Percentiles rank a stretch among this genome's conserved stretches.
Conservation (phyloP, 225 moss, liverwort and hornwort species). For the Sphagnum tenellum region DNA sequence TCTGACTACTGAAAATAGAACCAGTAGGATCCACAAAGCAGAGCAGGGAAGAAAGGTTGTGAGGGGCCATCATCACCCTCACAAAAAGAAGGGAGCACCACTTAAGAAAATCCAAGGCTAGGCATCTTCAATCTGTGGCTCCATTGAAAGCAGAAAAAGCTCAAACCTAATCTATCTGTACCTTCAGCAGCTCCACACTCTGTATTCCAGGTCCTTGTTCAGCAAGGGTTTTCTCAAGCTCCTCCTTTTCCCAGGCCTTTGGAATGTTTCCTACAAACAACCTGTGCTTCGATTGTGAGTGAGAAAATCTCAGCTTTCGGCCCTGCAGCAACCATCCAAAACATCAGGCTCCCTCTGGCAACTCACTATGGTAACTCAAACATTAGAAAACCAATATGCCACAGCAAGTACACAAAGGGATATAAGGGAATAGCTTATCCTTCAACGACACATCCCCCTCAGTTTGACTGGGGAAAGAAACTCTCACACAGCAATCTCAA, state of each 20-base stretch:
- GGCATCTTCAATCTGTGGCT: neutral
- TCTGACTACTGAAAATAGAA: too few relatives aligned
- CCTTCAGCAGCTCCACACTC: conserved; percentile 96
- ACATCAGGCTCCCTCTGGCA: neutral
- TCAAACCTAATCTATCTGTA: conserved; percentile 5
- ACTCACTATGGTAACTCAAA: neutral
- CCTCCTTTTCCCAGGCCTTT: conserved; percentile 98
- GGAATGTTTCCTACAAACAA: conserved; percentile 98
- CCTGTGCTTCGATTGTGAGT: conserved; percentile 97
- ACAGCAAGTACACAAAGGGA: too few relatives aligned
- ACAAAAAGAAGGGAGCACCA: too few relatives aligned
- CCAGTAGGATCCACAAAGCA: too few relatives aligned
- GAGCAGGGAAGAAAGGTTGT: too few relatives aligned
- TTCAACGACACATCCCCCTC: too few relatives aligned
- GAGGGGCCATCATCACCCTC: too few relatives aligned
- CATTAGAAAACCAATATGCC: neutral
- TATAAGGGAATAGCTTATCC: too few relatives aligned
- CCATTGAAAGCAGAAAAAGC: neutral
- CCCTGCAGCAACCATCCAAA: conserved; percentile 42
- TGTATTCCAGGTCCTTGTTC: conserved; percentile 99
- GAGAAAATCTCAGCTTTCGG: conserved; percentile 87
- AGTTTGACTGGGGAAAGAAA: too few relatives aligned
- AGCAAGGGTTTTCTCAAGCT: conserved; percentile 82
- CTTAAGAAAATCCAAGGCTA: too few relatives aligned
- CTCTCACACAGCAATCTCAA: too few relatives aligned